A percentile compares a stretch with the other conserved stretches of the same genome.
phyloP scores from a whole-genome alignment of 1,139 yeast genomes.

The Hyphopichia pseudoburtonii region DNA sequence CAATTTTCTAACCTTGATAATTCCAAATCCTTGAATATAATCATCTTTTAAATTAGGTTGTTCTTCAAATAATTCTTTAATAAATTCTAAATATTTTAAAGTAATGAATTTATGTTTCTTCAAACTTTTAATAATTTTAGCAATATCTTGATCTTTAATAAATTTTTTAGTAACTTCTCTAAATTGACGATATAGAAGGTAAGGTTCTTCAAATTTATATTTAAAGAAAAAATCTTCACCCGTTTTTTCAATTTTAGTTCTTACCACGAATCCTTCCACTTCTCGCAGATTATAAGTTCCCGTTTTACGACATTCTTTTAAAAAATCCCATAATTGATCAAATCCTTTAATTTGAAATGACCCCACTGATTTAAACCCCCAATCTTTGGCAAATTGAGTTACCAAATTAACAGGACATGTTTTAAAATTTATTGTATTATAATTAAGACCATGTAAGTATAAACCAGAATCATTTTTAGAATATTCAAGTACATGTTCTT shows the following conservation, averaged over 20 bases:
- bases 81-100: slow-evolving; percentile 67
- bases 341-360: slow-evolving; percentile 41
- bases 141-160: slow-evolving; percentile 41
- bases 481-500: slow-evolving; percentile 89
- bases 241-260: slow-evolving; percentile 45
- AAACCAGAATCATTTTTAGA: slow-evolving; percentile 68
- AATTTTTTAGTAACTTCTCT: slow-evolving; percentile 77
- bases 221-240: slow-evolving; percentile 74
- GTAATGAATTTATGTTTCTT: slow-evolving; percentile 58
- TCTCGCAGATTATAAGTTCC: slow-evolving; percentile 75
- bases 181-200: slow-evolving; percentile 84
- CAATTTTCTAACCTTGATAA: slow-evolving; percentile 65
- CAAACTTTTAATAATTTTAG: slow-evolving; percentile 19
- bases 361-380: slow-evolving; percentile 68
- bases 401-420: slow-evolving; percentile 69
- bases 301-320: slow-evolving; percentile 57
- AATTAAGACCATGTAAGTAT: slow-evolving; percentile 85
- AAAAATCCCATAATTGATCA: slow-evolving; percentile 44
- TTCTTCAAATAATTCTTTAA: slow-evolving; percentile 49
- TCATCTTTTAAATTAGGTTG: slow-evolving; percentile 45
- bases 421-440: slow-evolving; percentile 59
- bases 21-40: slow-evolving; percentile 64
- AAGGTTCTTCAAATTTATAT: slow-evolving; percentile 94
- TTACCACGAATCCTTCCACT: slow-evolving; percentile 90
- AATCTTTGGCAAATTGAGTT: slow-evolving; percentile 55